Percentiles rank a stretch among this genome's conserved stretches.
Evolutionary conservation across 306 rosid genomes (phyloP).

Genomic region (Lithocarpus polystachyus): DNA sequence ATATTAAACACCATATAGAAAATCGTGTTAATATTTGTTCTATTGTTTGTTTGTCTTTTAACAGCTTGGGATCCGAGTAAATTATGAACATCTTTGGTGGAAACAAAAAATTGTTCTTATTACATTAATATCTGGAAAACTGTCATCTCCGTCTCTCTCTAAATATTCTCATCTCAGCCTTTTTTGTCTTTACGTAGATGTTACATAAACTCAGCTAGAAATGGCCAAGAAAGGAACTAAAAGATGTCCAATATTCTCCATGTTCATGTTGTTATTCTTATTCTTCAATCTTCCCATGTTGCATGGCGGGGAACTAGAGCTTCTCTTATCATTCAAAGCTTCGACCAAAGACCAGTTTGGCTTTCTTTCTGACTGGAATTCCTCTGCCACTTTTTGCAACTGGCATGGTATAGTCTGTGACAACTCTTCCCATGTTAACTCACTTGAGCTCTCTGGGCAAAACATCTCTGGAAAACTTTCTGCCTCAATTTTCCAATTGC

Average conservation of each 20-base stretch:
- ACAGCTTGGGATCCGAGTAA: conserved; percentile 61
- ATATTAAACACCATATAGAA: conserved; percentile 9
- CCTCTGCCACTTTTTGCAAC: conserved; percentile 37
- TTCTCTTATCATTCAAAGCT: conserved; percentile 76
- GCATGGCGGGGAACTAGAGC: conserved; percentile 45
- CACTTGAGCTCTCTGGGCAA: conserved; percentile 50
- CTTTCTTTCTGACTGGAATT: conserved; percentile 70
- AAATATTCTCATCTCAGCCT: neutral
- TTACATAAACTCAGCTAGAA: conserved; percentile 4
- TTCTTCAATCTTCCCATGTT: conserved; percentile 29
- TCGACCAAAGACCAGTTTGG: conserved; percentile 54
- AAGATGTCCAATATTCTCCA: conserved; percentile 12
- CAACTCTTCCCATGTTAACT: conserved; percentile 36
- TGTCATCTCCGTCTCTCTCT: neutral
- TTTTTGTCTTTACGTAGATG: conserved; percentile 3
- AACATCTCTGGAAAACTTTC: conserved; percentile 62
- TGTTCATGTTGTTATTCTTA: conserved; percentile 34
- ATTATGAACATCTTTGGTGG: conserved; percentile 7
- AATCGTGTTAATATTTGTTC: conserved; percentile 22
- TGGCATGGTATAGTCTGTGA: conserved; percentile 73
- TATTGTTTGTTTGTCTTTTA: conserved; percentile 11
- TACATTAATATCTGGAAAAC: conserved; percentile 5
- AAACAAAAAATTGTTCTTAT: conserved; percentile 4
- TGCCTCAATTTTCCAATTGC: conserved; percentile 48
- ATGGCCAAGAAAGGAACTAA: conserved; percentile 53